These are phyloP conservation scores for Bretschneidera sinensis DNA, from an alignment of 345 rosid genomes.

Conservation along the genomic window DNA sequence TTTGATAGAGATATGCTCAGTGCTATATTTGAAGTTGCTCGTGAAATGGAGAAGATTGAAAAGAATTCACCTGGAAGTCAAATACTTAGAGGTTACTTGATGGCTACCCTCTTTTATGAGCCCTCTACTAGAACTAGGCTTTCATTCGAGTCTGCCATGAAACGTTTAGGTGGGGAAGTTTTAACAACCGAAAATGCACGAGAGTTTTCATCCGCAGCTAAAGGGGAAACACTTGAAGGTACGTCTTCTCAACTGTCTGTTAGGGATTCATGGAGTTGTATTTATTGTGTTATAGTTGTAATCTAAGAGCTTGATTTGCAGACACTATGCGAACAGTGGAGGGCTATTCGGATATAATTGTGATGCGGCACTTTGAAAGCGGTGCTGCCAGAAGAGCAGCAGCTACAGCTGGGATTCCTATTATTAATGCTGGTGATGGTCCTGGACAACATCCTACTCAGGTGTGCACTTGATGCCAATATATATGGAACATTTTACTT, in stretches of 20 bases:
- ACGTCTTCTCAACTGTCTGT: too few relatives aligned
- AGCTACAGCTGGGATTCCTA: constrained; percentile 55
- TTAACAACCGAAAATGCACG: constrained; percentile 70
- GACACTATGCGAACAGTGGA: constrained; percentile 69
- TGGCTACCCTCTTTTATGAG: constrained; percentile 76
- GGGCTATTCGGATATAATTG: constrained; percentile 58
- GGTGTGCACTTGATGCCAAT: too few relatives aligned
- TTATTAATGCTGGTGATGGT: constrained; percentile 81
- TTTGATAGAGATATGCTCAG: too few relatives aligned
- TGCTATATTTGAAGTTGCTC: constrained; percentile 55
- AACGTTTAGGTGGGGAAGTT: too few relatives aligned
- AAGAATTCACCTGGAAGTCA: constrained; percentile 50
- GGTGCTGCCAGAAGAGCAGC: too few relatives aligned
- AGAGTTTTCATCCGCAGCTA: constrained; percentile 71
- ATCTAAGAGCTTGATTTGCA: constrained; percentile 31
- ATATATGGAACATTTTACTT: too few relatives aligned
- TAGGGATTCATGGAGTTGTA: constrained; percentile 2
- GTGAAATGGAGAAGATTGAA: constrained; percentile 59
- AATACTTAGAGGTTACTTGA: constrained; percentile 57
- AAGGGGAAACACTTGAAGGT: constrained; percentile 84
- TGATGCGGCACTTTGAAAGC: too few relatives aligned
- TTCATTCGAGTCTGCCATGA: too few relatives aligned
- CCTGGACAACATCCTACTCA: constrained; percentile 80
- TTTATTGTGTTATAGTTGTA: constrained; percentile 4
- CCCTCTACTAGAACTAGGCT: too few relatives aligned